Evolutionary conservation across 768 basidiomycete species (phyloP), one percentile per base, ranked within the genome.

Genomic region (Russula abietina): DNA sequence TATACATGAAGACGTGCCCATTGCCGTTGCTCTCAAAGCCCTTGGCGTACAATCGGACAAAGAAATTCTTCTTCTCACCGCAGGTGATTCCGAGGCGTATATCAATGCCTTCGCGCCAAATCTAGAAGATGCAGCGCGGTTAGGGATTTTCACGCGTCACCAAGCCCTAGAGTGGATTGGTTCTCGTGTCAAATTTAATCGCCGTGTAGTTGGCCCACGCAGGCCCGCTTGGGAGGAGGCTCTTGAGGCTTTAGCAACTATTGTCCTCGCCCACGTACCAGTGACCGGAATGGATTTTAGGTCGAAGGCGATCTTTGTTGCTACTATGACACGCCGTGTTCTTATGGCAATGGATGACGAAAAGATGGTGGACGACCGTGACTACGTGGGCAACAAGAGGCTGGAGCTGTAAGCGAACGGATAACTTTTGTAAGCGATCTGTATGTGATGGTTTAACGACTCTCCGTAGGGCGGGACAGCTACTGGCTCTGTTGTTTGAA

Each of bases 381-480:
- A 99, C 75, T 99, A 99, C 72, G 97, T 99, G 61, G 97, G 97
- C 53, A 99, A 99, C 76, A 99, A 99, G 75, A 91, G 97, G 53
- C 77, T 99, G 49, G 97, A 99, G 76, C 83, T 99, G 96, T 97
- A 73, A 71, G 89, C 81, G 33, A 49, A 16, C 24, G 22, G 2
- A 17, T 17, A 4, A n/a, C 24, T 41, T n/a, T 26, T 26, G 7
- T 49, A 22, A 46, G 46, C 28, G 38, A 38, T 30, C 19, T 26
- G 7, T 49, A n/a, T 52, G 49, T 24, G 39, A 38, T 30, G 38
- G 26, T 59, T 61, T 32, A 53, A 8, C 6, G 49, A 55, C 39
- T 48, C 17, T 24, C 46, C 26, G 43, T 17, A 98, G 95, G 57
- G 97, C 97, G 52, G 97, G 97, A 41, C 97, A 98, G 72, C 82